These are phyloP conservation scores for Bothriochloa decipiens DNA, from an alignment of 176 grass and related monocot species.

Conservation along the genomic window DNA sequence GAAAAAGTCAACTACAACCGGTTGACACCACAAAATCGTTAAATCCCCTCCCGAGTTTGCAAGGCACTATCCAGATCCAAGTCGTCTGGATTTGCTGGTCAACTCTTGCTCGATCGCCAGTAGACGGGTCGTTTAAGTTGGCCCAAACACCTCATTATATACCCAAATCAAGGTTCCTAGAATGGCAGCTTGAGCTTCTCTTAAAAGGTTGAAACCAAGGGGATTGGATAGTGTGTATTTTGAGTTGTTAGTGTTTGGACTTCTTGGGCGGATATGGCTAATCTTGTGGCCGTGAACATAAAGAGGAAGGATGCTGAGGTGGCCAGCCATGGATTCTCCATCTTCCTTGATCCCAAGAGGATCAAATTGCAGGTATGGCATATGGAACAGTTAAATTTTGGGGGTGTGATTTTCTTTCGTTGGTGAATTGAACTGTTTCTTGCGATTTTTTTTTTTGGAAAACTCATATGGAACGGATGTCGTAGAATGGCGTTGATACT, in stretches of 20 bases:
- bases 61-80: slow-evolving; percentile 29
- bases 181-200: not conserved
- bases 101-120: slow-evolving; percentile 16
- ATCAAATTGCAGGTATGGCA: slow-evolving; percentile 48
- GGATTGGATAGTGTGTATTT: not conserved
- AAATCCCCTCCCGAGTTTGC: not conserved
- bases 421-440: not conserved
- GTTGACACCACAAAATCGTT: not conserved
- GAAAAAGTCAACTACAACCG: slow-evolving; percentile 14
- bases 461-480: no score
- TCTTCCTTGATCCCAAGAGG: slow-evolving; percentile 52
- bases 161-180: not conserved
- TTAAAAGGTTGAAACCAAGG: not conserved
- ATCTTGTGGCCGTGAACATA: slow-evolving; percentile 43
- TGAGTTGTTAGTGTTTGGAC: not conserved
- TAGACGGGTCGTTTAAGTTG: not conserved
- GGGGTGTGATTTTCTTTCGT: not conserved
- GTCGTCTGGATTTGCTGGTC: slow-evolving; percentile 26
- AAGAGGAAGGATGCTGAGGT: slow-evolving; percentile 62
- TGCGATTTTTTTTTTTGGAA: no score
- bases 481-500: not conserved
- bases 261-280: slow-evolving; percentile 9
- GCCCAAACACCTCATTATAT: not conserved
- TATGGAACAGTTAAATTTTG: not conserved
- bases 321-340: slow-evolving; percentile 44